Percentiles rank a stretch among this genome's conserved stretches.
Conservation (phyloP, 169 alveolate genomes). For the Eimeria acervulina region DNA sequence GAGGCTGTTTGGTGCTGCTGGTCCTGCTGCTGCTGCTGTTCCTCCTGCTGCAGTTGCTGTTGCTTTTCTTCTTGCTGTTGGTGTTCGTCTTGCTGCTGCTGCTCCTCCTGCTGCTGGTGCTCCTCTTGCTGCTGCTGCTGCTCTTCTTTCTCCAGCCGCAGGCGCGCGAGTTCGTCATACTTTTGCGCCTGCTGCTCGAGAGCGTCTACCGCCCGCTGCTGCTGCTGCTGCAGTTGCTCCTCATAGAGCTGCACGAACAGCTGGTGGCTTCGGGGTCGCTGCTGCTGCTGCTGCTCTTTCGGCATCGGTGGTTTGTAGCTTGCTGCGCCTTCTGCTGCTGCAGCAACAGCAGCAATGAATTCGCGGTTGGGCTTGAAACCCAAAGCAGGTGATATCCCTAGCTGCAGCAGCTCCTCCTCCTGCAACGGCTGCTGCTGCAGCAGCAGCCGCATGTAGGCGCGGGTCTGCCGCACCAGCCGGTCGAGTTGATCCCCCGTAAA, state of each 20-base stretch:
- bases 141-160: slow-evolving; percentile 39
- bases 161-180: slow-evolving; percentile 32
- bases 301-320: slow-evolving; percentile 12
- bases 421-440: slow-evolving; percentile 81
- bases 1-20: background rate
- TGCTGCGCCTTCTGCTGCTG: slow-evolving; percentile 47
- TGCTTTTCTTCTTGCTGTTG: background rate
- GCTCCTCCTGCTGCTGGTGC: slow-evolving; percentile 20
- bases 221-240: slow-evolving; percentile 79
- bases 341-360: slow-evolving; percentile 75
- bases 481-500: slow-evolving; percentile 84
- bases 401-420: slow-evolving; percentile 75
- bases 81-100: slow-evolving; percentile 27
- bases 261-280: slow-evolving; percentile 53
- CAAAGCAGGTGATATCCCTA: slow-evolving; percentile 59
- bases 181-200: slow-evolving; percentile 46
- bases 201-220: background rate
- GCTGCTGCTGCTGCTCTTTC: slow-evolving; percentile 71
- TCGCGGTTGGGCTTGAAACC: slow-evolving; percentile 73
- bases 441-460: slow-evolving; percentile 86
- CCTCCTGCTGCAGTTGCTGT: slow-evolving; percentile 56
- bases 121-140: slow-evolving; percentile 37
- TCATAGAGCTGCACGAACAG: slow-evolving; percentile 61
- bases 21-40: background rate
- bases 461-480: slow-evolving; percentile 84